Percentiles rank a stretch among this genome's conserved stretches.
Conservation (phyloP, 441 rosid genomes). For the Capsella rubella region DNA sequence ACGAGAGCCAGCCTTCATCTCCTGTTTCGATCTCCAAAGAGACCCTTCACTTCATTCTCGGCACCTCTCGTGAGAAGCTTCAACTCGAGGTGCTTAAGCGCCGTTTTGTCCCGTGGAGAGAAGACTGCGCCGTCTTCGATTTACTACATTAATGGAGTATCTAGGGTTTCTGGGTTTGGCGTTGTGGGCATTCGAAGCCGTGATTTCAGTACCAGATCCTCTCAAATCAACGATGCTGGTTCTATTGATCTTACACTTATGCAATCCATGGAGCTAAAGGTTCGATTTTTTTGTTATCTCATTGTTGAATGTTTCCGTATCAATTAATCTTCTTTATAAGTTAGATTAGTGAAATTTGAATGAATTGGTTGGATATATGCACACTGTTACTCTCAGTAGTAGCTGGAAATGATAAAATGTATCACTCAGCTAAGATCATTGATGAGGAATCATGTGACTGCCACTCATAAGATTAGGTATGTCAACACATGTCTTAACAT, state of each 20-base stretch:
- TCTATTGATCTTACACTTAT: constrained; percentile 83
- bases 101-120: constrained; percentile 33
- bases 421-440: constrained; percentile 7
- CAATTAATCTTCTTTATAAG: not conserved
- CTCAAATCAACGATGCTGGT: constrained; percentile 79
- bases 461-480: not conserved
- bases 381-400: not conserved
- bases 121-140: constrained; percentile 37
- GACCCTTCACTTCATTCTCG: constrained; percentile 34
- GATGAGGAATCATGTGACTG: not conserved
- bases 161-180: constrained; percentile 46
- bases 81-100: constrained; percentile 28
- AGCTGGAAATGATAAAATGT: constrained; percentile 12
- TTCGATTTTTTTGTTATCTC: not conserved
- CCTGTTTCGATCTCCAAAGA: constrained; percentile 41
- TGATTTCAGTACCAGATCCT: constrained; percentile 55
- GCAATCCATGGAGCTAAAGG: constrained; percentile 89
- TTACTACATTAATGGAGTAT: constrained; percentile 18
- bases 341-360: not conserved
- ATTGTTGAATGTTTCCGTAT: not conserved
- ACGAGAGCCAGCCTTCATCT: constrained; percentile 43
- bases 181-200: constrained; percentile 29
- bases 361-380: constrained; percentile 1
- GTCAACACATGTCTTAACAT: not conserved
- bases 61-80: constrained; percentile 15